Conservation (phyloP, 495 filamentous ascomycete genomes). For the Penicillium mononematosum region DNA sequence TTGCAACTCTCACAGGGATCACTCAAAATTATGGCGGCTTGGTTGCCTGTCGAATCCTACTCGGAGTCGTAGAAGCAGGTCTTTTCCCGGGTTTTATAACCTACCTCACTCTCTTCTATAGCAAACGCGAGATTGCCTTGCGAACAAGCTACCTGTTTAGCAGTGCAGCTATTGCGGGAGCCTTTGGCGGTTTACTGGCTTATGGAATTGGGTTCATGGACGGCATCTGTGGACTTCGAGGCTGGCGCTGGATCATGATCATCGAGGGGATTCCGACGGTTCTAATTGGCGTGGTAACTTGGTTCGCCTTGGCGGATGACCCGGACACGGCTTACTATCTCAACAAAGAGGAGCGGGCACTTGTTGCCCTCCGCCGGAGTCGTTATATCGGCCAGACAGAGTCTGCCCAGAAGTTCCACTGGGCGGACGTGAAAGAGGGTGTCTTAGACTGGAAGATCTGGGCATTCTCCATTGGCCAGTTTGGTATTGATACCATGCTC, state of each 20-base stretch:
- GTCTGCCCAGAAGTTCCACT: conserved; percentile 60
- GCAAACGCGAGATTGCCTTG: conserved; percentile 68
- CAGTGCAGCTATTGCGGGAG: conserved; percentile 71
- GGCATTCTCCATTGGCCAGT: conserved; percentile 63
- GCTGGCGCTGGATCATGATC: conserved; percentile 60
- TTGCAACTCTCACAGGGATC: conserved; percentile 67
- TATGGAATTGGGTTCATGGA: conserved; percentile 73
- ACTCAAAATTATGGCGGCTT: conserved; percentile 57
- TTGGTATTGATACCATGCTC: conserved; percentile 69
- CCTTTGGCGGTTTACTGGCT: conserved; percentile 72
- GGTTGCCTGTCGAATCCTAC: conserved; percentile 54
- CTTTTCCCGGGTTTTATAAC: conserved; percentile 57
- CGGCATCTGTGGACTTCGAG: conserved; percentile 57
- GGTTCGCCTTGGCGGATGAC: conserved; percentile 64
- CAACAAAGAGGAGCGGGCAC: conserved; percentile 55
- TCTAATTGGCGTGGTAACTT: conserved; percentile 57
- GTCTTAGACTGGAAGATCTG: conserved; percentile 67
- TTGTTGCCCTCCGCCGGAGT: conserved; percentile 43
- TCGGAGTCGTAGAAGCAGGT: conserved; percentile 57
- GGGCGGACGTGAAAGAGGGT: conserved; percentile 50
- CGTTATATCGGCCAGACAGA: conserved; percentile 58
- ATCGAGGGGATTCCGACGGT: conserved; percentile 72
- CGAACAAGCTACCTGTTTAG: conserved; percentile 76
- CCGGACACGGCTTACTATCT: conserved; percentile 63
- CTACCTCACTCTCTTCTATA: conserved; percentile 77